Percentiles rank a stretch among this genome's conserved stretches.
phyloP scores from a whole-genome alignment of 2,329 filamentous ascomycete genomes.

The Pseudogymnoascus sp. region DNA sequence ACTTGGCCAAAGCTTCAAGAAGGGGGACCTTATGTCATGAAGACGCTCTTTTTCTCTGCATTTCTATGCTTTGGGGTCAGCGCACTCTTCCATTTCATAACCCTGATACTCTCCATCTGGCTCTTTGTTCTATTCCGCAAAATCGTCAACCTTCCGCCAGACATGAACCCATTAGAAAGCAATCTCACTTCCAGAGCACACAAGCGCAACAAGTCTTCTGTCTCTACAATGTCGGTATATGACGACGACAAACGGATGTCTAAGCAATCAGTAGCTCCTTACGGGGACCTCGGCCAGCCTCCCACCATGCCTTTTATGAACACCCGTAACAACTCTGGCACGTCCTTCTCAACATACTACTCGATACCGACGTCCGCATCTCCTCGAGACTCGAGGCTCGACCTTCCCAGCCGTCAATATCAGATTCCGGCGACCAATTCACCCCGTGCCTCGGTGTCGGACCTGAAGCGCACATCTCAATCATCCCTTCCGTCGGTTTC shows the following conservation, averaged over 20 bases:
- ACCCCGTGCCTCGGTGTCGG: slow-evolving; percentile 36
- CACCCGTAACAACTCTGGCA: slow-evolving; percentile 55
- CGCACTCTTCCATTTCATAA: slow-evolving; percentile 48
- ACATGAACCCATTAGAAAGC: slow-evolving; percentile 90
- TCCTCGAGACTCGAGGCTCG: slow-evolving; percentile 41
- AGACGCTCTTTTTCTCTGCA: slow-evolving; percentile 54
- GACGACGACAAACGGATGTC: background rate
- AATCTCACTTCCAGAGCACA: slow-evolving; percentile 66
- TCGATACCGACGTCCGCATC: slow-evolving; percentile 39
- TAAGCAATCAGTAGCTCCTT: slow-evolving; percentile 20
- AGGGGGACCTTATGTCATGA: slow-evolving; percentile 42
- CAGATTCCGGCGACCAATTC: slow-evolving; percentile 39
- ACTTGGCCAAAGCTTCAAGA: slow-evolving; percentile 47
- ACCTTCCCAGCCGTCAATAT: slow-evolving; percentile 49
- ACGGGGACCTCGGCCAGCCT: slow-evolving; percentile 39
- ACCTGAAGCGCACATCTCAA: slow-evolving; percentile 41
- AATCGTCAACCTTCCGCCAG: slow-evolving; percentile 74
- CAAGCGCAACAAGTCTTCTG: slow-evolving; percentile 59
- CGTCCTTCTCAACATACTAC: slow-evolving; percentile 44
- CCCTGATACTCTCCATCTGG: slow-evolving; percentile 63
- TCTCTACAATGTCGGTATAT: slow-evolving; percentile 18
- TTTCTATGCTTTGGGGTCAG: slow-evolving; percentile 58
- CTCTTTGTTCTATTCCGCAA: slow-evolving; percentile 71
- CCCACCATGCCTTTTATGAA: slow-evolving; percentile 69
- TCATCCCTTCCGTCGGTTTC: slow-evolving; percentile 12